A percentile compares a stretch with the other conserved stretches of the same genome.
Evolutionary conservation across 139 green algal species (phyloP).

Genomic region (Coelastrella sp.): DNA sequence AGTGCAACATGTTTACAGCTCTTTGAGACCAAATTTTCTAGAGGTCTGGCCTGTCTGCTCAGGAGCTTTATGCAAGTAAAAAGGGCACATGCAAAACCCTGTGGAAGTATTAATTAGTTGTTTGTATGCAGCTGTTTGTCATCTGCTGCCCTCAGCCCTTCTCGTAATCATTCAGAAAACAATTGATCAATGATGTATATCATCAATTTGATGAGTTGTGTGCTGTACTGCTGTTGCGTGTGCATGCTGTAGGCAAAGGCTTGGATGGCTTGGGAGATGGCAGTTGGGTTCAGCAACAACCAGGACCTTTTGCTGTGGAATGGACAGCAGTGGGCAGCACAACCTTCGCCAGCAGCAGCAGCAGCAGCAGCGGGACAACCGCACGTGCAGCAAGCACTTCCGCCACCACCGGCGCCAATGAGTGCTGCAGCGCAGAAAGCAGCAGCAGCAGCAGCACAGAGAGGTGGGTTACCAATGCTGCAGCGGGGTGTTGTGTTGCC

Average conservation of each 20-base stretch:
- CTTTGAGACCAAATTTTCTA: too few species aligned
- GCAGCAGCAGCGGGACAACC: not conserved
- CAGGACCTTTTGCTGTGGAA: constrained; percentile 52
- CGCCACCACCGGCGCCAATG: not conserved
- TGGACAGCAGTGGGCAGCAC: constrained; percentile 48
- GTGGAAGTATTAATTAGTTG: too few species aligned
- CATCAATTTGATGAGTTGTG: too few species aligned
- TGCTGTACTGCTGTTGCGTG: too few species aligned
- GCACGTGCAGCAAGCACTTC: not conserved
- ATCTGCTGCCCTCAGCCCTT: too few species aligned
- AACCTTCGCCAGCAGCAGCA: not conserved
- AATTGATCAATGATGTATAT: too few species aligned
- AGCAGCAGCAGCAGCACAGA: not conserved
- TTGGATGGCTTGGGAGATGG: constrained; percentile 67
- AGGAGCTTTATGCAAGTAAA: too few species aligned
- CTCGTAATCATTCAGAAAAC: too few species aligned
- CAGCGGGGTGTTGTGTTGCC: not conserved
- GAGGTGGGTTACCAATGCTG: not conserved
- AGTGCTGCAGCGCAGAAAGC: not conserved
- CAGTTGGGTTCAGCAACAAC: constrained; percentile 52
- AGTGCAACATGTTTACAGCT: too few species aligned
- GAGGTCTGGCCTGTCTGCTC: too few species aligned
- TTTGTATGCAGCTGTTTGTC: too few species aligned
- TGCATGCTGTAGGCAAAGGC: constrained; percentile 50
- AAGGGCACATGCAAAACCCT: too few species aligned